Conservation (phyloP, 2,329 filamentous ascomycete genomes). For the Fusarium keratoplasticum region DNA sequence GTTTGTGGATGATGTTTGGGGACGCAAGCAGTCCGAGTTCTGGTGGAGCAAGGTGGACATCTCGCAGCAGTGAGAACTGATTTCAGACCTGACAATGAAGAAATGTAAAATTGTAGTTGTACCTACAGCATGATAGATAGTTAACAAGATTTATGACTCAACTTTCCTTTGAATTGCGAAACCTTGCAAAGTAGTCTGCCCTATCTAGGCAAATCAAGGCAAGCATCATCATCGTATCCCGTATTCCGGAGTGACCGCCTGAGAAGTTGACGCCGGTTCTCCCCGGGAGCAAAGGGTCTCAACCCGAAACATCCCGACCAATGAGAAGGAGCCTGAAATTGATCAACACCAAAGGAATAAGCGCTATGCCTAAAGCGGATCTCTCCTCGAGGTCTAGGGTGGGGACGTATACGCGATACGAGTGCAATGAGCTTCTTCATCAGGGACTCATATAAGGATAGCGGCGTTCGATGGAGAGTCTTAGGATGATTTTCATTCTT, state of each 20-base stretch:
- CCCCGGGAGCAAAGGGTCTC: not conserved
- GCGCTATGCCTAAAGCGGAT: not conserved
- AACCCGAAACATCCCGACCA: not conserved
- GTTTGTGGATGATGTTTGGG: constrained; percentile 55
- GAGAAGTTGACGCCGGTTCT: not conserved
- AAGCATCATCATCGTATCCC: not conserved
- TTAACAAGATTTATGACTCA: not conserved
- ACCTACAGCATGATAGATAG: not conserved
- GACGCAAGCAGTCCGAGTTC: constrained; percentile 56
- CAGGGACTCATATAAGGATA: not conserved
- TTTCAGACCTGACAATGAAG: not conserved
- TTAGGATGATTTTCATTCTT: not conserved
- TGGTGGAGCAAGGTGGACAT: constrained; percentile 59
- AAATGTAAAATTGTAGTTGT: not conserved
- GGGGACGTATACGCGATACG: constrained; percentile 18
- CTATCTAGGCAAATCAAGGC: not conserved
- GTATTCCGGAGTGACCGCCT: not conserved
- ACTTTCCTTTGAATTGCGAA: not conserved
- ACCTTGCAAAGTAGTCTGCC: not conserved
- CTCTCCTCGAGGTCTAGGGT: not conserved
- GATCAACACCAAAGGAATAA: not conserved
- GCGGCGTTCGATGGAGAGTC: too few relatives aligned
- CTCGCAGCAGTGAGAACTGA: constrained; percentile 46
- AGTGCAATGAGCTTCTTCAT: not conserved
- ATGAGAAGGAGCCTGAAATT: not conserved